Base-by-base conservation (phyloP, 257 asterid species). In the Rubia yunnanensis region DNA sequence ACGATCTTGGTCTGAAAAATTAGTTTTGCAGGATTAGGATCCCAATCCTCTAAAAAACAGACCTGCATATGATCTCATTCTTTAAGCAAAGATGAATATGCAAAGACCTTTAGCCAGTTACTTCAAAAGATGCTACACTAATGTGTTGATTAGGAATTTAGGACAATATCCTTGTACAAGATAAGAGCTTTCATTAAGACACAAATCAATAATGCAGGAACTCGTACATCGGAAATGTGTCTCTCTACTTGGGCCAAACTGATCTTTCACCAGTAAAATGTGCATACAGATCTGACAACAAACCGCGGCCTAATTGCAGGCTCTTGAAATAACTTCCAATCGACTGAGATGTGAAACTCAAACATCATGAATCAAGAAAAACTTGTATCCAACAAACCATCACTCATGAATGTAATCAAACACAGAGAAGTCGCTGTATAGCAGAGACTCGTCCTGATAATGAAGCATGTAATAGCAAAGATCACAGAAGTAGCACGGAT, bases 401-500 rank as follows among this genome's bases (percentile, higher is more conserved):
- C 67, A 88, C 46, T 89, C 97, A 49, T 84, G 89, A 67, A 77
- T 62, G 80, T 83, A 89, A 70, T 87, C 94, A 71, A 76, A 87
- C 8, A 92, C 97, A 24, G 78, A 74, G 74, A 87, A 92, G 60
- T 92, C 97, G 61, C 58, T 71, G 58, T 89, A 92, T 46, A 89
- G 79, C 68, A 92, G 77, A 35, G 89, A 65, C 11, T 89, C 90
- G 56, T 86, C 48, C 52, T 70, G 84, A 76, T 92, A 92, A 80
- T 92, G 97, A 58, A 87, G 96, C 96, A 92, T 83, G 76, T 87
- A 92, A 80, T 85, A 92, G 79, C 98, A 92, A 67, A 82, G 78
- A 65, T 84, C 88, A 73, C 98, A 92, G 76, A 92, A 89, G 56
- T 89, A 87, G 74, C 97, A 85, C 31, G 98, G 97, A 74, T 89